phyloP scores from a whole-genome alignment of 2,329 filamentous ascomycete species.

The Penicillium sp. region DNA sequence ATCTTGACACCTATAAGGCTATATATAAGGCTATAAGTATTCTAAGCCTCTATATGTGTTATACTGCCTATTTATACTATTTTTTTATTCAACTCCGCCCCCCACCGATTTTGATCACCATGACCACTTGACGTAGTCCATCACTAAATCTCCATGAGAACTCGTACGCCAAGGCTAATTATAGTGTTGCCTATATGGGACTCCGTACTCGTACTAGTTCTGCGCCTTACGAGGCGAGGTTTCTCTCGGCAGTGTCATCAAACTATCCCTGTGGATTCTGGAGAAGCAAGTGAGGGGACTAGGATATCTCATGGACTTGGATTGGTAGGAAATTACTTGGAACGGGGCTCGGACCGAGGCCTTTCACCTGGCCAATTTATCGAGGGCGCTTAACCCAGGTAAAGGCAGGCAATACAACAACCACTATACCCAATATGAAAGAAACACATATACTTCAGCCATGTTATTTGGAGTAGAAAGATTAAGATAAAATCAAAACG shows the following conservation, averaged over 20 bases:
- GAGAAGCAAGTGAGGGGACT: neutral
- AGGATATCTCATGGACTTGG: neutral
- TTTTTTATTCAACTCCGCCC: neutral
- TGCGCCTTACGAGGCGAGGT: conserved; percentile 2
- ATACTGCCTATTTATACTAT: neutral
- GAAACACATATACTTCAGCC: neutral
- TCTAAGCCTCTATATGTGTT: neutral
- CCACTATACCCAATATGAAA: neutral
- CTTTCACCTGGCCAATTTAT: neutral
- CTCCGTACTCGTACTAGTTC: neutral
- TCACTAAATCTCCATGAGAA: neutral
- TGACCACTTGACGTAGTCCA: neutral
- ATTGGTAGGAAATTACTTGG: neutral
- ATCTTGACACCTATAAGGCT: neutral
- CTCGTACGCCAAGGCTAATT: conserved; percentile 1
- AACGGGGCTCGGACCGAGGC: neutral
- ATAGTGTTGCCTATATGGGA: conserved; percentile 4
- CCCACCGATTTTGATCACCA: neutral
- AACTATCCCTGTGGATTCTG: neutral
- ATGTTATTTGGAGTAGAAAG: neutral
- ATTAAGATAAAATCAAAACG: conserved; percentile 5
- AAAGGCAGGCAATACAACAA: neutral
- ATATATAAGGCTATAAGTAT: neutral
- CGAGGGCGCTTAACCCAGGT: neutral
- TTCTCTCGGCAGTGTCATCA: conserved; percentile 7